Evolutionary conservation across 2,329 filamentous ascomycete species (phyloP), one percentile per base, ranked within the genome.

Genomic region (Mycosphaerella sp.): DNA sequence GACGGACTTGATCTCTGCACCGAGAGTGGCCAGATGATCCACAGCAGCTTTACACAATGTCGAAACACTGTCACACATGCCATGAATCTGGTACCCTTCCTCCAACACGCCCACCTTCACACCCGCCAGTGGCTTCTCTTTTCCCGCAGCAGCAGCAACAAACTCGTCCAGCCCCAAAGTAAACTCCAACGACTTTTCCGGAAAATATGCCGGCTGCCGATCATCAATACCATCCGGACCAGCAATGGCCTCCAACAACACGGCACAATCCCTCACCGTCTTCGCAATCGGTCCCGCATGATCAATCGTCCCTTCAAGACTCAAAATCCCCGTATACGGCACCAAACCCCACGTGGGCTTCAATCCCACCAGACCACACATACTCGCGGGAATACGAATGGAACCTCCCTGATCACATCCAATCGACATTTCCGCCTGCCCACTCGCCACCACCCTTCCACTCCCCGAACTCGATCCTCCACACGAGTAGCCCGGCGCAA

Each of bases 321-420:
- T 62, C 32, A 69, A 69, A 6, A 76, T 74, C 0, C 76, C 76
- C 0, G 76, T 78, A 57, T 79, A 79, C 0, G 77, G 76, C 0
- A 79, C 70, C 1, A 79, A 64, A 0, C 77, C 76, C 62, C 74
- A 71, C 0, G 76, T 78, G 0, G 76, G 72, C 55, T 80, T 80
- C 43, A 67, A 57, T 17, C 66, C 67, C 1, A 69, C 62, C 45
- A 65, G 65, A 17, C 70, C 70, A 53, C 70, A 71, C 42, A 69
- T 68, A 1, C 65, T 65, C 0, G 69, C 62, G 2, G 70, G 70
- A 9, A 73, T 67, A 67, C 12, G 11, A 36, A 51, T 51, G 29
- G 39, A 43, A 32, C 70, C 70, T 6, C 70, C 70, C 49, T 73
- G 70, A 59, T 73, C 70, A 14, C 66, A 65, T 10, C 70, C 70